Evolutionary conservation across 2,329 filamentous ascomycete genomes (phyloP).

Genomic region (Aspergillus hiratsukae): DNA sequence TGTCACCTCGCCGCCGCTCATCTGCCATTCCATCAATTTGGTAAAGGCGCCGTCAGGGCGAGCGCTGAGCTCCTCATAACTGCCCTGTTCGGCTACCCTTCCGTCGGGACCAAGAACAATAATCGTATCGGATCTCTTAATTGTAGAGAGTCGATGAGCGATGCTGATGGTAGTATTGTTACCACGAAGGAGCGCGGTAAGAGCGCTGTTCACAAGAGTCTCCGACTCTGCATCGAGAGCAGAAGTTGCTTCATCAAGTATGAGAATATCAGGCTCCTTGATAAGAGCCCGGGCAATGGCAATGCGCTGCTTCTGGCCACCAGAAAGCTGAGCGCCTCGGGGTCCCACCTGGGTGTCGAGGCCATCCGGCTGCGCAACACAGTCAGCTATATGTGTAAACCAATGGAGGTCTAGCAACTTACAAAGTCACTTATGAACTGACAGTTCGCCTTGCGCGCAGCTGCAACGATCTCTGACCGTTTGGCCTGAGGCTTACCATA

Average conservation of each 20-base stretch:
- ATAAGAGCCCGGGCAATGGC: conserved; percentile 92
- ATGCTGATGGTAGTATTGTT: conserved; percentile 97
- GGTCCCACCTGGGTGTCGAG: conserved; percentile 92
- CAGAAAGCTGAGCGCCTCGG: conserved; percentile 86
- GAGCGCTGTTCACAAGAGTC: conserved; percentile 88
- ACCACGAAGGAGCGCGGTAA: conserved; percentile 73
- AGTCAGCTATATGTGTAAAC: conserved; percentile 1
- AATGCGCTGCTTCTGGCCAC: conserved; percentile 96
- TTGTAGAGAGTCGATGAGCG: conserved; percentile 90
- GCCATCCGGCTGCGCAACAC: conserved; percentile 64
- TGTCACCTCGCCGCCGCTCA: conserved; percentile 69
- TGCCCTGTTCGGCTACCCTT: conserved; percentile 83
- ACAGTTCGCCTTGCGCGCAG: conserved; percentile 89
- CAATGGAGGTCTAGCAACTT: conserved; percentile 31
- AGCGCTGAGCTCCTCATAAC: conserved; percentile 70
- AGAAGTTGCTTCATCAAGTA: conserved; percentile 93
- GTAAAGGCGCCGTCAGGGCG: conserved; percentile 79
- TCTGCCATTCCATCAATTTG: conserved; percentile 98
- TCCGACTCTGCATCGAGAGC: conserved; percentile 95
- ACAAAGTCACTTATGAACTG: conserved; percentile 92
- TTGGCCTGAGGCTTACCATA: conserved; percentile 81
- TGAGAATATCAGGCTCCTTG: conserved; percentile 93
- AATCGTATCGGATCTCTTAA: conserved; percentile 91
- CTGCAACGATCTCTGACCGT: conserved; percentile 74
- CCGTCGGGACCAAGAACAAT: conserved; percentile 86